Percentiles rank a stretch among this genome's conserved stretches.
Evolutionary conservation across 1,139 yeast species (phyloP).

Genomic region (Zygoascus hellenicus): DNA sequence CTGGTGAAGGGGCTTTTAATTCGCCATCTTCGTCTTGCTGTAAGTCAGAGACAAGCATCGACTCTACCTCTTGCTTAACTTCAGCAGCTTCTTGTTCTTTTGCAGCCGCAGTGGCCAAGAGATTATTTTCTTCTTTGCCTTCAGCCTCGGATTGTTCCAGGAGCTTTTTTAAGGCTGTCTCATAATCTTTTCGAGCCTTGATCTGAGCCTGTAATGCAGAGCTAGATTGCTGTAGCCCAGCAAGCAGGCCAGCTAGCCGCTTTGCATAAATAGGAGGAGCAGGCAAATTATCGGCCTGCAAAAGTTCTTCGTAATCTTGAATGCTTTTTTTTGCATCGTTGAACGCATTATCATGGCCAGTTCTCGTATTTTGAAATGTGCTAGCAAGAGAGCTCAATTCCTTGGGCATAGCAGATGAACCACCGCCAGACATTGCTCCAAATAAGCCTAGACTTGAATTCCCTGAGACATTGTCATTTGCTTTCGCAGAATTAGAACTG

Average conservation of each 20-base stretch:
- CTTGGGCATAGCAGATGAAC: neutral
- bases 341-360: neutral
- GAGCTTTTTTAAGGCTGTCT: slow-evolving; percentile 42
- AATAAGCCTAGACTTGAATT: neutral
- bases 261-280: slow-evolving; percentile 47
- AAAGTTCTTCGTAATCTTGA: slow-evolving; percentile 20
- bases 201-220: slow-evolving; percentile 36
- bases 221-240: slow-evolving; percentile 13
- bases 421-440: slow-evolving; percentile 2
- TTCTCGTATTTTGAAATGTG: neutral
- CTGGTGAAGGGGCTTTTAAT: slow-evolving; percentile 19
- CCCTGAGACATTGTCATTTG: neutral
- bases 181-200: slow-evolving; percentile 38
- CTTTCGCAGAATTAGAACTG: neutral
- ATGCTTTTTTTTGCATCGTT: neutral
- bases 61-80: slow-evolving; percentile 44
- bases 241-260: slow-evolving; percentile 32
- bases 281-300: slow-evolving; percentile 45
- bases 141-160: slow-evolving; percentile 41
- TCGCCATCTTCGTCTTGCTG: slow-evolving; percentile 23
- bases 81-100: slow-evolving; percentile 37
- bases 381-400: neutral
- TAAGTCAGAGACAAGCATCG: slow-evolving; percentile 36
- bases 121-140: slow-evolving; percentile 42
- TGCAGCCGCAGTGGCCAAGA: slow-evolving; percentile 40